Base-by-base conservation (phyloP, 768 basidiomycete genomes). In the Mycena galopus region DNA sequence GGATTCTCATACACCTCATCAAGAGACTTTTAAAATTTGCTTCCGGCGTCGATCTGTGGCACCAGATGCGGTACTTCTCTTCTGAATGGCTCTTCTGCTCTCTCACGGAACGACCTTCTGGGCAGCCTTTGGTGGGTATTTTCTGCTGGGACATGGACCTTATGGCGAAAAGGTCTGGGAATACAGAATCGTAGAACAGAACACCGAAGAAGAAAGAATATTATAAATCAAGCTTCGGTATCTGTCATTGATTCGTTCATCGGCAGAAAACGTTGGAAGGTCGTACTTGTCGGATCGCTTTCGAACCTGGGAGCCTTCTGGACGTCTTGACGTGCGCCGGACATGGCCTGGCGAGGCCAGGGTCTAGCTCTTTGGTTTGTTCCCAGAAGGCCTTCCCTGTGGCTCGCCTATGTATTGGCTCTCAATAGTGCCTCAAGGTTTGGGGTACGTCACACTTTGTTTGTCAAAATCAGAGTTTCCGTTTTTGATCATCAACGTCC, bases 271-370 rank as follows among this genome's bases (percentile, higher is more conserved):
- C 50, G 44, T 51, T 35, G 61, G 39, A 65, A 37, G n/a, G 25
- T 71, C 69, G 69, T 53, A 23, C 57, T 60, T 30, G 27, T 58
- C 57, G 63, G 69, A 65, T 71, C 69, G 19, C 33, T 37, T 39
- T 51, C 9, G 30, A 35, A 12, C 11, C 11, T 29, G 21, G 25
- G 29, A 35, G 27, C 25, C 42, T 37, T 51, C 32, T 4, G 51
- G 25, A 19, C 47, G 30, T 60, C 47, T 42, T 51, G 57, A 64
- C 69, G 53, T 62, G 30, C 25, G 19, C 37, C 30, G n/a, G 11
- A 14, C 37, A 23, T 51, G 5, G 30, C 14, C 39, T 39, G 12
- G 39, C 39, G n/a, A n/a, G n/a, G n/a, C n/a, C n/a, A n/a, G n/a
- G n/a, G n/a, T n/a, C n/a, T n/a, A 39, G 14, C 39, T 14, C 12